These are phyloP conservation scores for Suillus placidus DNA, from an alignment of 768 basidiomycete species.

Conservation along the genomic window DNA sequence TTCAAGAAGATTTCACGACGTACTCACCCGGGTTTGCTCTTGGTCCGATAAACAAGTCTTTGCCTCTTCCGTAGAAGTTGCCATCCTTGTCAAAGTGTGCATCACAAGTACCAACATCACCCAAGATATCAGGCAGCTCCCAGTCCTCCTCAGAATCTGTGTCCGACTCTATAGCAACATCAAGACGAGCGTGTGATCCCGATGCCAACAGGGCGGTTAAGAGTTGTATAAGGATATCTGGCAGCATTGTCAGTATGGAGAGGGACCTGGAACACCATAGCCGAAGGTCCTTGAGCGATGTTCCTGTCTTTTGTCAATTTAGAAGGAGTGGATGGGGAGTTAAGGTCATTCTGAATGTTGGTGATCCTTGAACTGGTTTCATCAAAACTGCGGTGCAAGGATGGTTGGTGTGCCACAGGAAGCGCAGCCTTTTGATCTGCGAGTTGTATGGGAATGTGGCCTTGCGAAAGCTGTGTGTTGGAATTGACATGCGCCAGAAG, in stretches of 20 bases:
- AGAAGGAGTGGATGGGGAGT: neutral
- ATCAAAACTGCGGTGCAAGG: neutral
- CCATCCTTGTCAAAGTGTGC: constrained; percentile 46
- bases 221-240: neutral
- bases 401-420: neutral
- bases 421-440: constrained; percentile 3
- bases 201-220: constrained; percentile 19
- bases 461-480: constrained; percentile 15
- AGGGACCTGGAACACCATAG: neutral
- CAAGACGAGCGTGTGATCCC: constrained; percentile 19
- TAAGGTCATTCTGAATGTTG: neutral
- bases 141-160: neutral
- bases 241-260: too few relatives aligned
- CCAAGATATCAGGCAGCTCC: neutral
- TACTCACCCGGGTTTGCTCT: constrained; percentile 55
- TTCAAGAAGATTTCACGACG: constrained; percentile 12
- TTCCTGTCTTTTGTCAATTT: neutral
- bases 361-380: neutral
- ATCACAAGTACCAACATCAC: constrained; percentile 4
- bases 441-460: neutral
- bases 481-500: constrained; percentile 28
- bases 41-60: constrained; percentile 48
- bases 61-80: constrained; percentile 49
- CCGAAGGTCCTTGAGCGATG: neutral
- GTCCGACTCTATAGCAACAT: neutral